Evolutionary conservation across 306 rosid genomes (phyloP), one percentile per base, ranked within the genome.

Genomic region (Cucurbita argyrosperma): DNA sequence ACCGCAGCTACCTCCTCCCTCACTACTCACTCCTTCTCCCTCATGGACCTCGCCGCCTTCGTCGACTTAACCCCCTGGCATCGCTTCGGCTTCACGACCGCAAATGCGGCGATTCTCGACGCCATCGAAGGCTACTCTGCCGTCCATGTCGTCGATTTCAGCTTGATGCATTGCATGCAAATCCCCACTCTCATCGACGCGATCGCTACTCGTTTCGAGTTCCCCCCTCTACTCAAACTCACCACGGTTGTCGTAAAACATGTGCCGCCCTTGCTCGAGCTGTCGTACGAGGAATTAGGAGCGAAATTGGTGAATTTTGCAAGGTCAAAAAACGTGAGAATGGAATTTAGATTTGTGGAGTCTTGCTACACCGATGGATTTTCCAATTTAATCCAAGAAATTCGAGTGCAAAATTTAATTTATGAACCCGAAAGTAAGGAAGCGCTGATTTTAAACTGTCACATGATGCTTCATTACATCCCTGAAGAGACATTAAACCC

Each of bases 51-150:
- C 8, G 99, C 99, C 8, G 83, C 85, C 80, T 94, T 90, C 67
- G 86, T 94, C 15, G 96, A 90, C 88, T 60, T 94, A 14, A 94
- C 97, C 4, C 98, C 98, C 0, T 93, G 97, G 96, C 93, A 90
- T 51, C 82, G 97, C 5, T 93, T 93, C 46, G 98, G 98, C 9
- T 93, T 87, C 87, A 82, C 98, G 0, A 92, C 96, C 0, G 97
- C 98, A 13, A 94, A 94, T 66, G 77, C 97, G 0, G 79, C 91
- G 42, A 83, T 93, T 40, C 82, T 93, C 0, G 97, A 93, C 26
- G 96, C 97, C 1, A 80, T 85, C 3, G 92, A 90, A 5, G 97
- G 96, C 1, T 88, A 70, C 79, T 78, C 99, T 0, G 81, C 80
- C 16, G 51, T 94, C 39, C 99, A 94, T 76, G 80, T 94, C 30